A percentile compares a stretch with the other conserved stretches of the same genome.
These are phyloP conservation scores for Cylindrotheca fusiformis DNA, from an alignment of 108 stramenopile genomes.

Conservation along the genomic window DNA sequence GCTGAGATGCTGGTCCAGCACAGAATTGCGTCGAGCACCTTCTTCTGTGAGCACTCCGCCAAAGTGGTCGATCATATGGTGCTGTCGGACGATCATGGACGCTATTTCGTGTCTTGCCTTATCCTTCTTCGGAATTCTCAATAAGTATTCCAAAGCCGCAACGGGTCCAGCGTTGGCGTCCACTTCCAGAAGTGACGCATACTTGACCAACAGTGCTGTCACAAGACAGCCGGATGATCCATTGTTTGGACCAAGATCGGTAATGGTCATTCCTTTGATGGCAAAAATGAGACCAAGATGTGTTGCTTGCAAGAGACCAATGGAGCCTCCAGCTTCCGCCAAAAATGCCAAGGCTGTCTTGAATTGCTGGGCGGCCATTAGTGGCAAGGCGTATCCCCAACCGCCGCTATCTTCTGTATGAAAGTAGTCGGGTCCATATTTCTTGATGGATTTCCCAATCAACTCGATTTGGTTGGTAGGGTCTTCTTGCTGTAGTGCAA, in stretches of 20 bases:
- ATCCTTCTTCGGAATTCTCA: constrained; percentile 29
- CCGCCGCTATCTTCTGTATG: constrained; percentile 57
- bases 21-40: constrained; percentile 24
- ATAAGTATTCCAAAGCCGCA: constrained; percentile 47
- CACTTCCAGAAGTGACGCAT: constrained; percentile 27
- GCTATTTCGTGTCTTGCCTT: constrained; percentile 23
- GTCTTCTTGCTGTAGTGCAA: constrained; percentile 42
- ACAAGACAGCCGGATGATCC: constrained; percentile 22
- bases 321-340: constrained; percentile 55
- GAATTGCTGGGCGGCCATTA: constrained; percentile 74
- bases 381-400: constrained; percentile 73
- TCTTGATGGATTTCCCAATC: constrained; percentile 52
- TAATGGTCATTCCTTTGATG: constrained; percentile 6
- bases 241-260: constrained; percentile 23
- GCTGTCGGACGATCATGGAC: constrained; percentile 24
- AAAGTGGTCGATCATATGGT: constrained; percentile 28
- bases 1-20: constrained; percentile 54
- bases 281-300: constrained; percentile 51
- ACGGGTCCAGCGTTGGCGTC: constrained; percentile 13
- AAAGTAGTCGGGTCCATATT: constrained; percentile 78
- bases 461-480: constrained; percentile 34
- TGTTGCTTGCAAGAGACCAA: constrained; percentile 70
- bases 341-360: constrained; percentile 62
- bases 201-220: constrained; percentile 37
- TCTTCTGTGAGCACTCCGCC: constrained; percentile 34